Evolutionary conservation across 345 rosid genomes (phyloP).

Genomic region (Heritiera littoralis): DNA sequence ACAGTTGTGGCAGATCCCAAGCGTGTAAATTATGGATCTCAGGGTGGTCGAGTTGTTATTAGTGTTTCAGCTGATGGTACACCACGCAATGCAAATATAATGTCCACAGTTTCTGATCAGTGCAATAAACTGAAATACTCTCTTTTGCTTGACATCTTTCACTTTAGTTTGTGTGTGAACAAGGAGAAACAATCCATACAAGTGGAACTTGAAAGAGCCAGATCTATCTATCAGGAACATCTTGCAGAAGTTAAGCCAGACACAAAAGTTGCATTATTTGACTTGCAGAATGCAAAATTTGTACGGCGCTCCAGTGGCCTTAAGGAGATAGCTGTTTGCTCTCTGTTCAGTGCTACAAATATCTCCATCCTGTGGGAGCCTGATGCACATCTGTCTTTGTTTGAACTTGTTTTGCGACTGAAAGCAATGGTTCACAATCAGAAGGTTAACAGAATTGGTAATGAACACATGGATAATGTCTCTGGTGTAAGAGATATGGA

Average conservation of each 20-base stretch:
- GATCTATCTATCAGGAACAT: conserved; percentile 75
- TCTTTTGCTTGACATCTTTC: conserved; percentile 72
- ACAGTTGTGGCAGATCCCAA: conserved; percentile 79
- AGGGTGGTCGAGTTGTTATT: conserved; percentile 80
- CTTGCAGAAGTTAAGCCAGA: conserved; percentile 58
- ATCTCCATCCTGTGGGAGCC: conserved; percentile 91
- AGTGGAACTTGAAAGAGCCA: conserved; percentile 85
- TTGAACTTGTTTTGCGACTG: conserved; percentile 74
- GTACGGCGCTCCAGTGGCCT: conserved; percentile 87
- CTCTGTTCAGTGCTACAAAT: conserved; percentile 92
- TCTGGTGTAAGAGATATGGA: conserved; percentile 43
- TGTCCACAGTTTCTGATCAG: conserved; percentile 56
- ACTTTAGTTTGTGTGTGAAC: conserved; percentile 67
- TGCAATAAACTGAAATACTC: conserved; percentile 66
- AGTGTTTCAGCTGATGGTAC: conserved; percentile 75
- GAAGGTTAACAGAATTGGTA: conserved; percentile 51
- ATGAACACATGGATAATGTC: conserved; percentile 37
- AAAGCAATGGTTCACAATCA: conserved; percentile 59
- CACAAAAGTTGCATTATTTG: conserved; percentile 62
- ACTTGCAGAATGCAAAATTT: conserved; percentile 83
- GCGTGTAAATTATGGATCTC: conserved; percentile 98
- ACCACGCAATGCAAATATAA: conserved; percentile 67
- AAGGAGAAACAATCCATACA: conserved; percentile 87
- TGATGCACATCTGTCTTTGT: conserved; percentile 71
- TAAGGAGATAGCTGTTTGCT: conserved; percentile 79